Evolutionary conservation across 108 stramenopile genomes (phyloP).

Genomic region (Licmophora abbreviata): DNA sequence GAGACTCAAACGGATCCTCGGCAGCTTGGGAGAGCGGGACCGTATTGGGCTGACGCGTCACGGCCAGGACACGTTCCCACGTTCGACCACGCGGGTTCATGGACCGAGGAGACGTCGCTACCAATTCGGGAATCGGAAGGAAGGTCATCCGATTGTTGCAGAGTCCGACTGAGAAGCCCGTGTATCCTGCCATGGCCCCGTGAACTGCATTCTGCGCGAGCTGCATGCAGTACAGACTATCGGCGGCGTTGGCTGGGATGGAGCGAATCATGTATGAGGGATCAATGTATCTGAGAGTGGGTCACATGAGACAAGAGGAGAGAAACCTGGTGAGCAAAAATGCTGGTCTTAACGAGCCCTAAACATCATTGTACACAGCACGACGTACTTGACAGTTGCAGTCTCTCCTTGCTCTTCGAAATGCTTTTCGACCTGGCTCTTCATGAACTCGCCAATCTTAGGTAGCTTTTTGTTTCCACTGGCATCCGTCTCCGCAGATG

Average conservation of each 20-base stretch:
- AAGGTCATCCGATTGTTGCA: slow-evolving; percentile 94
- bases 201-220: slow-evolving; percentile 97
- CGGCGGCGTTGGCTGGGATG: slow-evolving; percentile 92
- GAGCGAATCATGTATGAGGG: slow-evolving; percentile 97
- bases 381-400: no score
- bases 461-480: slow-evolving; percentile 94
- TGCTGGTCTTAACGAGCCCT: no score
- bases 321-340: background rate
- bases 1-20: background rate
- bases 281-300: slow-evolving; percentile 82
- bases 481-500: slow-evolving; percentile 84
- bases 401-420: slow-evolving; percentile 67
- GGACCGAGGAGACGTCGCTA: slow-evolving; percentile 85
- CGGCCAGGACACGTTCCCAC: slow-evolving; percentile 92
- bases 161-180: slow-evolving; percentile 91
- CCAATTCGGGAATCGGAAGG: slow-evolving; percentile 90
- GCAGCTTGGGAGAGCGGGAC: slow-evolving; percentile 18
- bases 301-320: background rate
- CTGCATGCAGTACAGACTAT: slow-evolving; percentile 95
- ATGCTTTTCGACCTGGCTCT: slow-evolving; percentile 58
- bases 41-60: slow-evolving; percentile 93
- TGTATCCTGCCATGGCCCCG: slow-evolving; percentile 98
- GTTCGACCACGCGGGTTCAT: slow-evolving; percentile 92
- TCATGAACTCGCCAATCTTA: slow-evolving; percentile 89
- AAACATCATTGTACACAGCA: slow-evolving; percentile 46